These are phyloP conservation scores for Schoenoplectus tabernaemontani DNA, from an alignment of 202 grass and related monocot species.

Conservation along the genomic window DNA sequence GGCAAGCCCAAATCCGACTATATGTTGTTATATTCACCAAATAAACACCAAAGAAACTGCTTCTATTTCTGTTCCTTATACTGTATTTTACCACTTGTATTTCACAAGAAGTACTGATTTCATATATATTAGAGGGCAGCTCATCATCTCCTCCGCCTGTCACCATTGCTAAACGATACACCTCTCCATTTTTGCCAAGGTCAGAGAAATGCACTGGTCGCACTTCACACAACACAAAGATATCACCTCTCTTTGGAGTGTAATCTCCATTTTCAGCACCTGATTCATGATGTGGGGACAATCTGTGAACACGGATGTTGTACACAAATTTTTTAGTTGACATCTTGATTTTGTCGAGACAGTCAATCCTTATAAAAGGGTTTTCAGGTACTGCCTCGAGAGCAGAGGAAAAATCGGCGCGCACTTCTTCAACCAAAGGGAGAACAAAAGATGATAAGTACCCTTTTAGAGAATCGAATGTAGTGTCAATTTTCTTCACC, in stretches of 20 bases:
- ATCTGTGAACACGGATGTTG: slow-evolving; percentile 23
- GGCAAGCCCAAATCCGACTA: slow-evolving; percentile 34
- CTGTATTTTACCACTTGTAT: slow-evolving; percentile 25
- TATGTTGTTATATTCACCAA: slow-evolving; percentile 55
- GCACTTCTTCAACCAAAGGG: slow-evolving; percentile 62
- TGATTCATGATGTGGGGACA: background rate
- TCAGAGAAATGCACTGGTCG: slow-evolving; percentile 32
- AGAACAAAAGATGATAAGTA: slow-evolving; percentile 38
- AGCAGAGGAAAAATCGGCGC: slow-evolving; percentile 43
- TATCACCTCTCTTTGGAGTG: slow-evolving; percentile 38
- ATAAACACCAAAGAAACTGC: slow-evolving; percentile 27
- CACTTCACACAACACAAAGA: slow-evolving; percentile 42
- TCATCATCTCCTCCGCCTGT: slow-evolving; percentile 37
- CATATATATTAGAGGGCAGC: slow-evolving; percentile 31
- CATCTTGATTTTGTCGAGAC: slow-evolving; percentile 5
- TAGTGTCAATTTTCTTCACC: slow-evolving; percentile 46
- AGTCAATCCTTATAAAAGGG: slow-evolving; percentile 33
- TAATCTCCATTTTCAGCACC: slow-evolving; percentile 20
- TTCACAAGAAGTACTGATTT: slow-evolving; percentile 26
- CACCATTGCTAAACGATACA: slow-evolving; percentile 28
- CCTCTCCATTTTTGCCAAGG: slow-evolving; percentile 17
- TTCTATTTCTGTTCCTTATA: background rate
- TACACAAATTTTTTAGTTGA: slow-evolving; percentile 5
- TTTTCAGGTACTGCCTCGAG: slow-evolving; percentile 35
- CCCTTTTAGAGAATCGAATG: slow-evolving; percentile 28